phyloP scores from a whole-genome alignment of 345 rosid genomes.

The Stellera chamaejasme region DNA sequence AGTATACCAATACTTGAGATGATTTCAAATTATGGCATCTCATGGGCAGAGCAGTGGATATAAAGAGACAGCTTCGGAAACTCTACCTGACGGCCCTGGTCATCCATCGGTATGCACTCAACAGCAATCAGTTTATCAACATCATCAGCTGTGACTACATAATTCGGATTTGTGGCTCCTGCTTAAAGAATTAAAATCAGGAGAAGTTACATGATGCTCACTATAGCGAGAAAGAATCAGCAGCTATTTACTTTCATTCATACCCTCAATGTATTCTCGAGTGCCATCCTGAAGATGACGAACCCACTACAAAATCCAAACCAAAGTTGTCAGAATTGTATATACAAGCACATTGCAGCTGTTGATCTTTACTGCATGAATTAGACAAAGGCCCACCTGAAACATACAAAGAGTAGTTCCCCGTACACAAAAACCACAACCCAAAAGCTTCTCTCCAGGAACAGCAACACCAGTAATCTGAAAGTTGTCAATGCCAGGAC shows the following conservation, averaged over 20 bases:
- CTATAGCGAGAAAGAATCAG: background rate
- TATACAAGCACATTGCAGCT: background rate
- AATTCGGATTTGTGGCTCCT: slow-evolving; percentile 99
- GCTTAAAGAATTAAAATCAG: slow-evolving; percentile 10
- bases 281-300: slow-evolving; percentile 97
- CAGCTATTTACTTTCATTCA: slow-evolving; percentile 13
- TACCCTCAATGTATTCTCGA: slow-evolving; percentile 88
- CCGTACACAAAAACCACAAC: slow-evolving; percentile 81
- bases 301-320: slow-evolving; percentile 52
- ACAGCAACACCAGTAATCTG: slow-evolving; percentile 85
- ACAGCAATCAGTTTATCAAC: slow-evolving; percentile 94
- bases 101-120: slow-evolving; percentile 99
- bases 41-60: background rate
- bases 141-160: slow-evolving; percentile 95
- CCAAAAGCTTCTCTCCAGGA: slow-evolving; percentile 90
- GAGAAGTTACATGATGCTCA: background rate
- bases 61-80: slow-evolving; percentile 4
- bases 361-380: slow-evolving; percentile 2
- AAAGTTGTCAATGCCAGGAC: slow-evolving; percentile 88
- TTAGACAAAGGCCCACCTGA: slow-evolving; percentile 50
- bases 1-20: too few relatives aligned
- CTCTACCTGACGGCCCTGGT: slow-evolving; percentile 81
- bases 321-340: background rate
- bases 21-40: too few relatives aligned
- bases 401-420: slow-evolving; percentile 98